Evolutionary conservation across 441 rosid genomes (phyloP).

Genomic region (Gossypium davidsonii): DNA sequence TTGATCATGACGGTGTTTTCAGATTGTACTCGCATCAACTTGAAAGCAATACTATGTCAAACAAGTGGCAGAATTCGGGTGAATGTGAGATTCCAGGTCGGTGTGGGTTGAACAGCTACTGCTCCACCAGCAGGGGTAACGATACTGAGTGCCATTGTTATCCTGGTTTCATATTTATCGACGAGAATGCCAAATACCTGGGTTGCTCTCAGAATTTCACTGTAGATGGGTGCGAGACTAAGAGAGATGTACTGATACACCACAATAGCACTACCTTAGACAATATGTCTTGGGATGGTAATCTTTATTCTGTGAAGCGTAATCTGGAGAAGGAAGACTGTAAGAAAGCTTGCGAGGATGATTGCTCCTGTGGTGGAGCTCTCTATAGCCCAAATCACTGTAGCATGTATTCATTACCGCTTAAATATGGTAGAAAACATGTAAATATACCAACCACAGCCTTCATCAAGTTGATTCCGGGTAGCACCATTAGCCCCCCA

Average conservation of each 20-base stretch:
- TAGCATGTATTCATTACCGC: neutral
- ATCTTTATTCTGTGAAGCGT: neutral
- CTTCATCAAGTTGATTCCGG: conserved; percentile 15
- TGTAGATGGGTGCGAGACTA: neutral
- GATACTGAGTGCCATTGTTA: conserved; percentile 7
- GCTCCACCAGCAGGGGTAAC: neutral
- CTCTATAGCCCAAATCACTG: conserved; percentile 7
- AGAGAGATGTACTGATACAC: neutral
- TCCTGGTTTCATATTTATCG: conserved; percentile 9
- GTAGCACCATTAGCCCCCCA: neutral
- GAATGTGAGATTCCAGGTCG: neutral
- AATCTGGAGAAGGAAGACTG: neutral
- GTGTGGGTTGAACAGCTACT: conserved; percentile 26
- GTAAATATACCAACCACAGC: neutral
- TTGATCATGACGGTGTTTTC: conserved; percentile 23
- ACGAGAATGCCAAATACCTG: neutral
- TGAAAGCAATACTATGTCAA: neutral
- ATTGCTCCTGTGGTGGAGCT: conserved; percentile 24
- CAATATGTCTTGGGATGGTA: neutral
- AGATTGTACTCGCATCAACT: conserved; percentile 18
- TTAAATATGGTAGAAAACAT: conserved; percentile 6
- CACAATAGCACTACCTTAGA: neutral
- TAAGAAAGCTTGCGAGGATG: conserved; percentile 6
- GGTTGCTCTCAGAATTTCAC: conserved; percentile 14
- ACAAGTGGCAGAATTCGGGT: neutral